These are phyloP conservation scores for Tetrastigma voinierianum DNA, from an alignment of 164 flowering plant species.

Conservation along the genomic window DNA sequence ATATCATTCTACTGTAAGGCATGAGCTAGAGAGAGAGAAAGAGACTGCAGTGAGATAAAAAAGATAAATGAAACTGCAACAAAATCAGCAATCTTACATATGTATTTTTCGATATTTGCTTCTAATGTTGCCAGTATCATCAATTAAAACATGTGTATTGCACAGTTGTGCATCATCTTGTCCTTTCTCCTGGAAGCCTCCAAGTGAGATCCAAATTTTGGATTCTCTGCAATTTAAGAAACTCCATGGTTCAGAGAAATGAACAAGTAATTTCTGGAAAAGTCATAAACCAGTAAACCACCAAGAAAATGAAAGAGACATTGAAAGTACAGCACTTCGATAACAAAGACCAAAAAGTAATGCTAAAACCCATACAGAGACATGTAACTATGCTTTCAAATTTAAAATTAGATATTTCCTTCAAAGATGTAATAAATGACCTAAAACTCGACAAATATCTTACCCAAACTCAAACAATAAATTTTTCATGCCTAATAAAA, in stretches of 20 bases:
- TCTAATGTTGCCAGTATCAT: slow-evolving; percentile 70
- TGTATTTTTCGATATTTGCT: slow-evolving; percentile 81
- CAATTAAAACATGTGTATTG: slow-evolving; percentile 84
- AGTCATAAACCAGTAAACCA: background rate
- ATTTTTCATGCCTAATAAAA: too few species aligned
- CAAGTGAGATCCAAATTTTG: slow-evolving; percentile 89
- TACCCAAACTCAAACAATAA: too few species aligned
- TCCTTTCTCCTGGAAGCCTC: slow-evolving; percentile 93
- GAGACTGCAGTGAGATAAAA: too few species aligned
- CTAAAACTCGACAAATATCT: too few species aligned
- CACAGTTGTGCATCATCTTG: slow-evolving; percentile 66
- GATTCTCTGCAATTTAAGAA: slow-evolving; percentile 54
- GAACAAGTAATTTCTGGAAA: background rate
- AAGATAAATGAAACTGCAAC: too few species aligned
- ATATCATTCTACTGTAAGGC: too few species aligned
- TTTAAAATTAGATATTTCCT: background rate
- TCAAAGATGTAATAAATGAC: too few species aligned
- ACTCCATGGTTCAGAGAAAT: background rate
- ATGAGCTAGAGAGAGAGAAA: too few species aligned
- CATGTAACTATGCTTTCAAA: background rate
- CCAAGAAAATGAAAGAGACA: background rate
- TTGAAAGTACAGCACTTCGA: too few species aligned
- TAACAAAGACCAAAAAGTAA: too few species aligned
- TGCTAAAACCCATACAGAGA: too few species aligned
- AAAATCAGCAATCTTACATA: slow-evolving; percentile 43